Evolutionary conservation across 2,329 filamentous ascomycete species (phyloP).

Genomic region (Stemphylium beticola): DNA sequence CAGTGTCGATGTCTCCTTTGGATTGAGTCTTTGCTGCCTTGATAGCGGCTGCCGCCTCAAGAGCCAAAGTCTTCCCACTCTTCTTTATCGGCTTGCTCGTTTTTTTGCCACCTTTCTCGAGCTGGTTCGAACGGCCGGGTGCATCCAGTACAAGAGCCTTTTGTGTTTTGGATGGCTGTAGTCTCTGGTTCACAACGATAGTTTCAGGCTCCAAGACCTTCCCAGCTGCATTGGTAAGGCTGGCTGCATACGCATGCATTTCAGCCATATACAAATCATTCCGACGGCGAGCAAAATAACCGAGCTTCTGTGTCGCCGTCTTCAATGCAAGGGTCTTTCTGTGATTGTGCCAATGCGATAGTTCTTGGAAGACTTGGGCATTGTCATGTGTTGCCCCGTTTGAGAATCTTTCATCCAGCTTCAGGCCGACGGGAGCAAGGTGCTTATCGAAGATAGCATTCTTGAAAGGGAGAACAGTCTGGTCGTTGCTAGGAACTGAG

Average conservation of each 20-base stretch:
- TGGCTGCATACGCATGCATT: constrained; percentile 22
- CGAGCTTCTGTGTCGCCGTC: constrained; percentile 30
- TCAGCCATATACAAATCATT: constrained; percentile 25
- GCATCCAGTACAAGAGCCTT: constrained; percentile 1
- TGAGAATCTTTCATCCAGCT: neutral
- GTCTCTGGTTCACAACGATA: constrained; percentile 24
- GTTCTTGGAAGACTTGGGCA: constrained; percentile 1
- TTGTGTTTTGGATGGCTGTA: constrained; percentile 18
- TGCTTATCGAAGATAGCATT: constrained; percentile 1
- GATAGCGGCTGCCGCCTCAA: constrained; percentile 9
- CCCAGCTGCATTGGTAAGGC: constrained; percentile 21
- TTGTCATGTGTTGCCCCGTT: neutral
- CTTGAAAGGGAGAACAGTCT: constrained; percentile 1
- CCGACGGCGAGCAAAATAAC: constrained; percentile 15
- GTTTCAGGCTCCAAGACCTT: constrained; percentile 22
- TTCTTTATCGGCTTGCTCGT: constrained; percentile 5
- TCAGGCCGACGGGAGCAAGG: neutral
- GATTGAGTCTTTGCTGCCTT: constrained; percentile 8
- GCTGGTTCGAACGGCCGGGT: neutral
- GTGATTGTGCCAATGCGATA: constrained; percentile 1
- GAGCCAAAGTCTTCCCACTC: constrained; percentile 5
- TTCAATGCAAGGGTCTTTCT: constrained; percentile 37
- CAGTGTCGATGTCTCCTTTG: constrained; percentile 7
- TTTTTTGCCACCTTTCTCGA: constrained; percentile 7
- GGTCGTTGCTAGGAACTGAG: constrained; percentile 2